Percentiles rank a stretch among this genome's conserved stretches.
Evolutionary conservation across 441 rosid genomes (phyloP).

Genomic region (Pelargonium citronellum): DNA sequence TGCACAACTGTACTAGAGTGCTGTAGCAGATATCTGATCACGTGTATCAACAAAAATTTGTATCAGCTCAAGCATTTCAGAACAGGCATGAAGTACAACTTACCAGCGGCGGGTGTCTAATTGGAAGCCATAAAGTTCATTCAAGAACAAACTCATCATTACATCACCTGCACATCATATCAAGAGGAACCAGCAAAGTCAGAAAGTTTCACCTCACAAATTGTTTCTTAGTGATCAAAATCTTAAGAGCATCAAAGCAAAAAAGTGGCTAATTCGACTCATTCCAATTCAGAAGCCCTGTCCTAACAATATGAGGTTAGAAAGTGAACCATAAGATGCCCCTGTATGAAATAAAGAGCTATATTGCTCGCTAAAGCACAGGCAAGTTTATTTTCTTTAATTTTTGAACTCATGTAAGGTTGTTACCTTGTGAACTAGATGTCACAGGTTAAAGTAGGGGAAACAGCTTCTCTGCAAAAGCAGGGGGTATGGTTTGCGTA

Average conservation of each 20-base stretch:
- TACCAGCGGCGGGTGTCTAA: slow-evolving; percentile 93
- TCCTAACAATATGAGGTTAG: not conserved
- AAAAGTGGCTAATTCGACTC: not conserved
- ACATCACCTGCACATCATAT: slow-evolving; percentile 58
- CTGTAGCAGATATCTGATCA: slow-evolving; percentile 9
- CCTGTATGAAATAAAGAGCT: not conserved
- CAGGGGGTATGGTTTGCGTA: no score
- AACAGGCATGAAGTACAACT: slow-evolving; percentile 15
- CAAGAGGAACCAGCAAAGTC: not conserved
- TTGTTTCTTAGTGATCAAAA: not conserved
- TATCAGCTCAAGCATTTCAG: slow-evolving; percentile 2
- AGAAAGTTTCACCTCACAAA: not conserved
- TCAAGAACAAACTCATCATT: slow-evolving; percentile 90
- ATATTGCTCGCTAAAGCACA: not conserved
- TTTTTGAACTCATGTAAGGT: not conserved
- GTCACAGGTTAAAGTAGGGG: no score
- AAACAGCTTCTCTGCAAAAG: no score
- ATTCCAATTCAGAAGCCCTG: slow-evolving; percentile 6
- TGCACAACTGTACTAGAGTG: slow-evolving; percentile 3
- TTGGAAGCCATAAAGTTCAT: slow-evolving; percentile 96
- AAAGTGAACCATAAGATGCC: not conserved
- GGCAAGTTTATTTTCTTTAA: not conserved
- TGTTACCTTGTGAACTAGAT: no score
- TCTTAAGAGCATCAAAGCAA: not conserved
- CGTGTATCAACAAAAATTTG: not conserved